phyloP scores from a whole-genome alignment of 75 land plant genomes.

The Sequoia sempervirens region DNA sequence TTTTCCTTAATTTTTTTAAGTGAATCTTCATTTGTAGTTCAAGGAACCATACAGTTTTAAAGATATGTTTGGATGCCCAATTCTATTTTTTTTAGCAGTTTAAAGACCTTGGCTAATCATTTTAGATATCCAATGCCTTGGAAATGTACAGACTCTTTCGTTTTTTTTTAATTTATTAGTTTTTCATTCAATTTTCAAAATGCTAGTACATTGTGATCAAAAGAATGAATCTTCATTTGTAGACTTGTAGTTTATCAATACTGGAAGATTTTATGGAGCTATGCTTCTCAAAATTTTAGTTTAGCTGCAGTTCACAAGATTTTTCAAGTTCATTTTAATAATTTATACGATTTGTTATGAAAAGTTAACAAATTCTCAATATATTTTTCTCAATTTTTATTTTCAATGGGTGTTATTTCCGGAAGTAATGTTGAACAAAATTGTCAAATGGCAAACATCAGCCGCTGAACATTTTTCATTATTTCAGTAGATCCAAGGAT shows the following conservation, averaged over 20 bases:
- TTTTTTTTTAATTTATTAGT: not conserved
- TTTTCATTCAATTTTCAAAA: not conserved
- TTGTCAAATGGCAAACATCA: not conserved
- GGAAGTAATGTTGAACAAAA: not conserved
- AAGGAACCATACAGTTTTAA: not conserved
- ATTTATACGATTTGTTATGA: not conserved
- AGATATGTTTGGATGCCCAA: not conserved
- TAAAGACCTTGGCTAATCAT: no score
- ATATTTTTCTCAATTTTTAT: no score
- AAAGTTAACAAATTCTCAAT: not conserved
- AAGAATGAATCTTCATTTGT: not conserved
- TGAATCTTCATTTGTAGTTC: not conserved
- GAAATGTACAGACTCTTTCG: not conserved
- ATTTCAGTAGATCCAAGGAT: not conserved
- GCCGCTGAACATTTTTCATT: not conserved
- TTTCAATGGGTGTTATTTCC: not conserved
- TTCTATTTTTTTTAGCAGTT: not conserved
- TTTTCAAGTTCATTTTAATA: not conserved
- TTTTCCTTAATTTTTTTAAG: not conserved
- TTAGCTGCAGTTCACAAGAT: not conserved
- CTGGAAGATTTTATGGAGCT: not conserved
- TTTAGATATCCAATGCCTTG: no score
- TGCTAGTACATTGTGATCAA: not conserved
- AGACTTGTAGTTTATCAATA: not conserved
- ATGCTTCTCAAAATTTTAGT: not conserved